Evolutionary conservation across 345 rosid species (phyloP).

Genomic region (Eucalyptus cladocalyx): DNA sequence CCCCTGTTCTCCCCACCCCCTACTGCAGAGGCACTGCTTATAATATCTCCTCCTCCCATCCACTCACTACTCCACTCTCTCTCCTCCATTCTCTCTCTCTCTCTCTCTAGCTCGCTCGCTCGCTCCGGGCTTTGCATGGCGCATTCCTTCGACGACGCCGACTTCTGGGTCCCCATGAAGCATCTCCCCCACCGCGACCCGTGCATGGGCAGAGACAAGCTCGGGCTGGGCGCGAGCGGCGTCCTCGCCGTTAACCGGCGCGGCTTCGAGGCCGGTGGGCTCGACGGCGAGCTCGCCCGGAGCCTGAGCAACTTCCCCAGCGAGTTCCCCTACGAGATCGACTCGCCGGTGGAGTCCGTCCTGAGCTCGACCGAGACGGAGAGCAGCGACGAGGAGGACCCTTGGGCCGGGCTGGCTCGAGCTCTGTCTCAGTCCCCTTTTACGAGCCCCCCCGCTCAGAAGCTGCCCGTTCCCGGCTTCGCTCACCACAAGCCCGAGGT

Average conservation of each 20-base stretch:
- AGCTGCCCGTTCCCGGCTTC: slow-evolving; percentile 10
- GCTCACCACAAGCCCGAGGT: slow-evolving; percentile 23
- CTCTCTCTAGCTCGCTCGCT: background rate
- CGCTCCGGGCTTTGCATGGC: slow-evolving; percentile 18
- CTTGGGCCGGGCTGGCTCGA: slow-evolving; percentile 47
- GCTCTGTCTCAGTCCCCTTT: slow-evolving; percentile 37
- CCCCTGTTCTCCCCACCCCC: background rate
- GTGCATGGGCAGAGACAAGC: background rate
- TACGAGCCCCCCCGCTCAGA: slow-evolving; percentile 10
- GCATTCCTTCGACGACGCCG: slow-evolving; percentile 10
- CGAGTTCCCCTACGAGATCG: slow-evolving; percentile 63
- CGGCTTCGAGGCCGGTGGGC: background rate
- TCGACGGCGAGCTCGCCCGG: background rate
- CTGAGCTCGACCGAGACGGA: slow-evolving; percentile 45
- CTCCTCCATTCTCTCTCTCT: background rate
- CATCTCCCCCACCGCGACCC: slow-evolving; percentile 13
- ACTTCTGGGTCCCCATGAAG: slow-evolving; percentile 8
- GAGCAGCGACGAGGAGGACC: slow-evolving; percentile 66
- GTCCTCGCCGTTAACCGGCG: background rate
- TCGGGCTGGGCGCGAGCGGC: background rate
- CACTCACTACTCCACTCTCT: background rate
- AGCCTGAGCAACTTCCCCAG: slow-evolving; percentile 14
- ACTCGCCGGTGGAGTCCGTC: slow-evolving; percentile 37
- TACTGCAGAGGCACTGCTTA: background rate
- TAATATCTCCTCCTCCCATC: background rate